Evolutionary conservation across 495 filamentous ascomycete genomes (phyloP), one percentile per base, ranked within the genome.

Genomic region (Penicillium lividum): DNA sequence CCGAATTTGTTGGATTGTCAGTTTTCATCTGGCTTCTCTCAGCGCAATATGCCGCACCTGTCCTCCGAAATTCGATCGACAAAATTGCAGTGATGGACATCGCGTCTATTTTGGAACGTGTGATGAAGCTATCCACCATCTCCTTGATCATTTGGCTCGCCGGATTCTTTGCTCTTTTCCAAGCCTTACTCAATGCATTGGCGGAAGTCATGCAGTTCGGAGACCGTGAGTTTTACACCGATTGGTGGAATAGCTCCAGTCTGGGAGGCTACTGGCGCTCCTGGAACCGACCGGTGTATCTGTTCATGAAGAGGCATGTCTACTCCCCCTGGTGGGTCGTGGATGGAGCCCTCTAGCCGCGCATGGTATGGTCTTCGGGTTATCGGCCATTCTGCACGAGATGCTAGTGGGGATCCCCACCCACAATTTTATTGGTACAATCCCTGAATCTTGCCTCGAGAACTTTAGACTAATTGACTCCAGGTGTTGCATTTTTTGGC

Each of bases 231-330:
- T 98, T 98, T 70, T 98, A 98, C 70, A 86, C 89, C 1, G 91
- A 94, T 57, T 98, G 94, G 94, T 98, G 93, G 94, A 98, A 98
- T 67, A 91, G 87, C 45, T 85, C 86, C 15, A 89, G 86, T 58
- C 75, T 98, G 3, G 91, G 93, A 3, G 80, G 79, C 7, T 98
- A 98, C 77, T 98, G 94, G 94, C 82, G 91, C 25, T 89, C 88
- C 0, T 98, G 94, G 94, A 98, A 98, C 68, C 95, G 94, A 64
- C 94, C 94, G 3, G 93, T 98, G 10, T 95, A 95, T 68, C 83
- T 90, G 48, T 98, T 95, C 73, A 97, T 98, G 91, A 90, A 88
- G 64, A 76, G 94, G 40, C 94, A 98, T 70, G 84, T 98, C 30
- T 97, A 90, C 76, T 84, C 86, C 27, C 94, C 0, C 75, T 98